These are phyloP conservation scores for Trichosporon sp. DNA, from an alignment of 1,284 basidiomycete genomes.

Conservation along the genomic window DNA sequence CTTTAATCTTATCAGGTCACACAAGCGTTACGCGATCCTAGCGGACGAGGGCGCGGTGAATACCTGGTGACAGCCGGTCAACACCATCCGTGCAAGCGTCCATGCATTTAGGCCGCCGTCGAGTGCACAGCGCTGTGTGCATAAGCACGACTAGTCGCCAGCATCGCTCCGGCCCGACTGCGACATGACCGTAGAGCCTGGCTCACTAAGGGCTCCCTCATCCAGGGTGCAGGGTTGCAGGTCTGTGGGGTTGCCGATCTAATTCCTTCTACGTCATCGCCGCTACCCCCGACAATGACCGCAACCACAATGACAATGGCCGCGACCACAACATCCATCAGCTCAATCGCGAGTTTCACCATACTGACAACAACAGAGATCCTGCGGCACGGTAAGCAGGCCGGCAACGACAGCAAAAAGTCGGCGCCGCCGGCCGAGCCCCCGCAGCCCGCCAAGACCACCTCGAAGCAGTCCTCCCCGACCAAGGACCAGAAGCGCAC, in stretches of 20 bases:
- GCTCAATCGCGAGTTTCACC: slow-evolving; percentile 1
- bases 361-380: slow-evolving; percentile 64
- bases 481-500: slow-evolving; percentile 1
- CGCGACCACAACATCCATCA: background rate
- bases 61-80: background rate
- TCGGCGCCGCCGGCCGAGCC: slow-evolving; percentile 28
- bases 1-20: slow-evolving; percentile 10
- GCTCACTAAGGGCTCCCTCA: background rate
- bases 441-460: background rate
- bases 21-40: slow-evolving; percentile 9
- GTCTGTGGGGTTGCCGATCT: slow-evolving; percentile 7
- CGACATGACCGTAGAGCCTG: background rate
- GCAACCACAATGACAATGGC: background rate
- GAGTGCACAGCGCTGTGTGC: background rate
- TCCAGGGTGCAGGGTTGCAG: background rate
- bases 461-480: slow-evolving; percentile 33
- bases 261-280: slow-evolving; percentile 7
- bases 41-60: background rate
- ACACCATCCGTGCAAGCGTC: background rate
- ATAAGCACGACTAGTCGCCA: background rate
- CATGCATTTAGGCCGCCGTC: background rate
- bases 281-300: slow-evolving; percentile 11
- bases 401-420: slow-evolving; percentile 61
- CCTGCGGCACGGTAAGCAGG: slow-evolving; percentile 70
- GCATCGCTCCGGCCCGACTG: background rate